Conservation (phyloP, 495 filamentous ascomycete genomes). For the Diplogelasinospora grovesii region DNA sequence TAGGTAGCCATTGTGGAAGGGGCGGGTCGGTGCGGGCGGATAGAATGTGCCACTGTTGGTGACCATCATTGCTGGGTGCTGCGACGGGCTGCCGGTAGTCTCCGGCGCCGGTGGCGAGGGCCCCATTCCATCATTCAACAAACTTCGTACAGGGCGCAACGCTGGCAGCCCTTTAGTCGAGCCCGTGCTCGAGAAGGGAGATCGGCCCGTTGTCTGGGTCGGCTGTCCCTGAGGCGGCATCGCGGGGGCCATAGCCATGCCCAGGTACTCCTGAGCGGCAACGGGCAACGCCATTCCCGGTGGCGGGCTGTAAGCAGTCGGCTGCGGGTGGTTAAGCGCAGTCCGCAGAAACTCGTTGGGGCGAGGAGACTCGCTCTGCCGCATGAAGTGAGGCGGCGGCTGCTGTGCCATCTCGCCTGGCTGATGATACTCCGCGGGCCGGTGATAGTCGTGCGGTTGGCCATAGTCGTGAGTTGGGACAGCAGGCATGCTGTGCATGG, state of each 20-base stretch:
- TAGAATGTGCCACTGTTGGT: conserved; percentile 36
- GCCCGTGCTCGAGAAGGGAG: conserved; percentile 18
- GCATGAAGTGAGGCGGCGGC: conserved; percentile 1
- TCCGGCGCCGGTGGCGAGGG: conserved; percentile 20
- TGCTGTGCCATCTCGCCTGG: neutral
- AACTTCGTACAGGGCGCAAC: conserved; percentile 31
- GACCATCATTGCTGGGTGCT: conserved; percentile 24
- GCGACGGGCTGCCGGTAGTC: conserved; percentile 18
- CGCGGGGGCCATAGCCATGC: neutral
- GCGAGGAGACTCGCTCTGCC: conserved; percentile 10
- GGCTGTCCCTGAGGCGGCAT: neutral
- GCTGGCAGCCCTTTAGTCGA: conserved; percentile 30
- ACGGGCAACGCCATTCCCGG: no score
- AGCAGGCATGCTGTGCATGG: no score
- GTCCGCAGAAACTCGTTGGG: conserved; percentile 36
- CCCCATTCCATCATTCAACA: conserved; percentile 21
- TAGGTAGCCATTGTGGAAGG: conserved; percentile 36
- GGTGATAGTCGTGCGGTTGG: conserved; percentile 5
- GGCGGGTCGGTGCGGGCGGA: conserved; percentile 27
- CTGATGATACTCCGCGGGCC: conserved; percentile 10
- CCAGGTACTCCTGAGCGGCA: conserved; percentile 3
- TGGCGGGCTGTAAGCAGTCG: conserved; percentile 9
- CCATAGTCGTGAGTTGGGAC: no score
- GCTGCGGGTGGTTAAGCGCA: conserved; percentile 32
- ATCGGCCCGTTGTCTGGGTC: conserved; percentile 10